Base-by-base conservation (phyloP, 2,329 filamentous ascomycete genomes). In the Dissoconium aciculare region DNA sequence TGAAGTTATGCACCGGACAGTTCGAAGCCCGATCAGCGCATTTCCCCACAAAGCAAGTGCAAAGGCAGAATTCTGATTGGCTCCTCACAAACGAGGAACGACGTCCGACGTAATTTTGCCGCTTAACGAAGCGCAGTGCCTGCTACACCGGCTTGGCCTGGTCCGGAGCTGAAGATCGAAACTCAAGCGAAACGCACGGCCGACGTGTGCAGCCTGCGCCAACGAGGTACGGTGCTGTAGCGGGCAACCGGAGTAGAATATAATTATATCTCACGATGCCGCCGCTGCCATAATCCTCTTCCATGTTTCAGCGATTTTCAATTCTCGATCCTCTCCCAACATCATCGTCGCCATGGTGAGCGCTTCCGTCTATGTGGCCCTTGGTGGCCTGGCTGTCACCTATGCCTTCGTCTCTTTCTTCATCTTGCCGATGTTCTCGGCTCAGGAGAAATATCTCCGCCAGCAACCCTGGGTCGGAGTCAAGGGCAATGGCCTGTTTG, bases 401-500 rank as follows among this genome's bases (percentile, higher is more conserved):
- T 39, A 35, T 15, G 15, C 29, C 11, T 25, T 41, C 15, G 30
- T 29, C 11, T 24, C 36, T 2, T 15, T 30, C 12, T 31, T 39
- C 14, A 31, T 41, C 4, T 25, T 35, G 5, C 39, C 39, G 5
- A 11, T 35, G 14, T 25, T 37, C 6, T 31, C 39, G 19, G 15
- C 30, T n/a, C 31, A 30, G 15, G 30, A 17, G 8, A 37, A 35
- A 13, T 41, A 35, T 11, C 13, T 34, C 9, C 31, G 26, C 30
- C 35, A 33, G 16, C 34, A 36, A 28, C 27, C 31, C 34, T 41
- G 38, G 38, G 32, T 39, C 13, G 38, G 39, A 14, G 11, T 37
- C 13, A 39, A 37, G 32, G n/a, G n/a, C n/a, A 37, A 39, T 15
- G 34, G 39, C 26, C 35, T 27, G 29, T 39, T 41, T 23, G 33